Evolutionary conservation across 2,329 filamentous ascomycete genomes (phyloP), one percentile per base, ranked within the genome.

Genomic region (Fusarium veterinarium): DNA sequence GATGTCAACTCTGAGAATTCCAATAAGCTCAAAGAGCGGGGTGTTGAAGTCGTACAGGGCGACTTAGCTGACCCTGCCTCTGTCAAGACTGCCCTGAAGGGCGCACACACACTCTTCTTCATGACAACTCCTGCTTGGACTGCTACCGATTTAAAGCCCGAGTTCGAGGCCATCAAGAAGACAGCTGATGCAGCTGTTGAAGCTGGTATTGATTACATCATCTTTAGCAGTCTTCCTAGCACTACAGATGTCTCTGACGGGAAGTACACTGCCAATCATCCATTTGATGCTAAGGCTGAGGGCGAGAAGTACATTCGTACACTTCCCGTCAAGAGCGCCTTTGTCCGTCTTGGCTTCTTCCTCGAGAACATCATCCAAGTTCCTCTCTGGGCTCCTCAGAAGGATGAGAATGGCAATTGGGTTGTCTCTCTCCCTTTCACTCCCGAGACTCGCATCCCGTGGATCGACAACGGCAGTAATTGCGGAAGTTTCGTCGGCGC

Each of bases 221-320:
- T 85, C 57, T 86, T 81, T 75, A 84, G 82, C 62, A 82, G 80
- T 20, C 75, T 84, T 20, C 77, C 80, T 6, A 75, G 80, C 11
- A 64, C 80, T 37, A 79, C 69, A 2, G 72, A 81, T n/a, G 61
- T 84, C 3, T 80, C 82, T 17, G 78, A 79, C 6, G 83, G 82
- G 16, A 79, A 72, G 23, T 80, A 82, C 31, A 64, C 76, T 4
- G 68, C 76, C 2, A 80, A 82, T 19, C 65, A 78, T 31, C 82
- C 84, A 25, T 90, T 90, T 57, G 88, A 90, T 64, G 80, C 78
- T 60, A 90, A 90, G 72, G 86, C 86, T 11, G 80, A 85, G 40
- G 82, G 85, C 1, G 87, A 89, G 71, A 63, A 80, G 31, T 88
- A 90, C 69, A 88, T 90, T 59, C 84, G 86, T 16, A 71, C 72